Evolutionary conservation across 108 stramenopile species (phyloP).

Genomic region (Craspedostauros australis): DNA sequence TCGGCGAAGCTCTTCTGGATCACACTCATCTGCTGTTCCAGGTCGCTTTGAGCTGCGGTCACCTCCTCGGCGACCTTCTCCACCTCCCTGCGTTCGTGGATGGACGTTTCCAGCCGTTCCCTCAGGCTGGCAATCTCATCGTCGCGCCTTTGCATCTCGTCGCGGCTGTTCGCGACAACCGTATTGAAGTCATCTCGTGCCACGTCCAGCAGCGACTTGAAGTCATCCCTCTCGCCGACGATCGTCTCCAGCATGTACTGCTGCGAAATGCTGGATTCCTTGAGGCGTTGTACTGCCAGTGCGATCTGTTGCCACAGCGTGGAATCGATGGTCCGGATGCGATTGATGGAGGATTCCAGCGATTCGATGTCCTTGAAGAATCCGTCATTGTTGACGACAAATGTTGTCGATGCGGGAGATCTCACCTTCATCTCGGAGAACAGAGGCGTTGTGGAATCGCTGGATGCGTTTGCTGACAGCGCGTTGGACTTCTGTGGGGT

Average conservation of each 20-base stretch:
- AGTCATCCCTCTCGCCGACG: constrained; percentile 5
- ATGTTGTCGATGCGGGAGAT: no score
- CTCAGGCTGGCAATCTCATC: constrained; percentile 15
- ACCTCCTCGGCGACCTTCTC: constrained; percentile 9
- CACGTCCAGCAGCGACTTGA: not conserved
- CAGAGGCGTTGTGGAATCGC: no score
- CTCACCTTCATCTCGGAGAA: no score
- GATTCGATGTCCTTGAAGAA: not conserved
- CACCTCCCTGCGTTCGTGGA: not conserved
- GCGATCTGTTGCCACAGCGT: constrained; percentile 6
- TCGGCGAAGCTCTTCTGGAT: not conserved
- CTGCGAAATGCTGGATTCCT: not conserved
- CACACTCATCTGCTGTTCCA: not conserved
- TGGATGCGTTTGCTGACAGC: no score
- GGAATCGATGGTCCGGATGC: constrained; percentile 2
- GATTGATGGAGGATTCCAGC: constrained; percentile 4
- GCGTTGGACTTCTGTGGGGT: no score
- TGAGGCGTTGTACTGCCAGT: constrained; percentile 1
- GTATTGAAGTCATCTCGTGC: constrained; percentile 4
- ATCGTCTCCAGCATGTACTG: constrained; percentile 1
- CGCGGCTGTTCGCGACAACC: constrained; percentile 4
- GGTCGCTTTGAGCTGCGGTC: not conserved
- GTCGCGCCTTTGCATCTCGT: constrained; percentile 5
- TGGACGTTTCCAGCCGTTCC: not conserved
- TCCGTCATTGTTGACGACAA: no score